Evolutionary conservation across 2,329 filamentous ascomycete genomes (phyloP), one percentile per base, ranked within the genome.

Genomic region (Calonectria fujianensis): DNA sequence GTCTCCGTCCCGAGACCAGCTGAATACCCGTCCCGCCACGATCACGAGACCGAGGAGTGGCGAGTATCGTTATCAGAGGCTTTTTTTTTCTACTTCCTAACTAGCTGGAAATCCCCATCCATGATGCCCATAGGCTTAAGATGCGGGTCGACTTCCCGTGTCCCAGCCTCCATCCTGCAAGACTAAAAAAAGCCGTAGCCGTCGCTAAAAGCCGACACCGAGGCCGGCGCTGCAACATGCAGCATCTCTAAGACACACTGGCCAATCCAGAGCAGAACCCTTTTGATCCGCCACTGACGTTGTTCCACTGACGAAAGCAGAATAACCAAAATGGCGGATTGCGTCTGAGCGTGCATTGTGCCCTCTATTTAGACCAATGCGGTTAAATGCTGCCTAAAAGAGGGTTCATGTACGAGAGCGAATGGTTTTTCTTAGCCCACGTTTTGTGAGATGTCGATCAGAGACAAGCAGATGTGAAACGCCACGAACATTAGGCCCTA

Each of bases 101-200:
- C 52, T 27, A 14, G 11, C 29, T 24, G 35, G 18, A 54, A 52
- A 66, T 37, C 35, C 27, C 13, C 37, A 27, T 32, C 18, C 61
- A 50, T 27, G 20, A 59, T 39, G 4, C 8, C 37, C 57, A 57
- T 59, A 48, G 37, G 24, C 57, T 14, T 45, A 27, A 24, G 29
- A 13, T 69, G 59, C 66, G 48, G 65, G 66, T 68, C 64, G 24
- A 69, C 54, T 31, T 69, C 45, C 71, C 66, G 59, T 35, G 35
- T 69, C 59, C 45, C 66, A 65, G 32, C 70, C 65, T 50, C 54
- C n/a, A 50, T 69, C 39, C 57, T 65, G 57, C 48, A 73, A 68
- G 57, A n/a, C 71, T 41, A 65, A 29, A 39, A 39, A 57, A 45
- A 59, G 29, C 27, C 32, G 48, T 32, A 64, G 57, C 48, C 29